Conservation (phyloP, 345 rosid genomes). For the Citrus sinensis region DVS_A1.0 CM039161.1:17847501-17848000, state of each 20-base stretch:
- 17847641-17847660: constrained; percentile 68
- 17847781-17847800: constrained; percentile 53
- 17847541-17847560: constrained; percentile 78
- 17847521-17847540: constrained; percentile 71
- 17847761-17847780: constrained; percentile 60
- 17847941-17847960: constrained; percentile 30
- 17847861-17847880: constrained; percentile 26
- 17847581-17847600: constrained; percentile 36
- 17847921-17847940: constrained; percentile 57
- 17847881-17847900: constrained; percentile 43
- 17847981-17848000: constrained; percentile 83
- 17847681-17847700: constrained; percentile 50
- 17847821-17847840: constrained; percentile 79
- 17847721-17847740: constrained; percentile 90
- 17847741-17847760: constrained; percentile 71
- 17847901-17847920: constrained; percentile 52
- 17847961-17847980: constrained; percentile 49
- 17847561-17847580: constrained; percentile 45
- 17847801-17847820: constrained; percentile 80
- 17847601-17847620: constrained; percentile 65
- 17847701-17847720: constrained; percentile 88
- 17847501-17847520: constrained; percentile 85
- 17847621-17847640: constrained; percentile 84
- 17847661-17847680: constrained; percentile 58
- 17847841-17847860: constrained; percentile 21